Evolutionary conservation across 148 eudicot genomes (phyloP), one percentile per base, ranked within the genome.

Genomic region (Rhododendron simsii): DNA sequence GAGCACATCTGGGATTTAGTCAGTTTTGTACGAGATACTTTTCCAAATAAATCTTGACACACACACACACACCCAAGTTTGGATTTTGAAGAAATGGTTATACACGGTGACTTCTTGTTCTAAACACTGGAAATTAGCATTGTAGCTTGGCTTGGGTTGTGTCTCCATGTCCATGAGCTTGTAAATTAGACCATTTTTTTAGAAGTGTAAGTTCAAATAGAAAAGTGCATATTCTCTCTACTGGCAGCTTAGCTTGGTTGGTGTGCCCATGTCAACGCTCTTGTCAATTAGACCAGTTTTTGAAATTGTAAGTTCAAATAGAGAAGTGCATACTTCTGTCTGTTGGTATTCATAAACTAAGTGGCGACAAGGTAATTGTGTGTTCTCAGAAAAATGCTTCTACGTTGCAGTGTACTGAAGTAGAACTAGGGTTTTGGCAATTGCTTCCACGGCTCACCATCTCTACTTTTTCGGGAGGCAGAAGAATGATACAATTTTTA

Each of bases 341-440:
- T 35, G 15, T 37, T 74, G 78, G 73, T 67, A 11, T 63, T n/a
- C 5, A 18, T 51, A 8, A 81, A 30, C 26, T 5, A 9, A 28
- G n/a, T 14, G 26, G 51, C 75, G 6, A 16, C 73, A 63, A 57
- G 21, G 23, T 63, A n/a, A 63, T n/a, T 67, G 33, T 15, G 1
- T 3, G 73, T 9, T n/a, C 74, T 67, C 30, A 65, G 73, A 26
- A 26, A 11, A 67, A 67, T 44, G 28, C 7, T n/a, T n/a, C 61
- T 41, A 35, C 65, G 13, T 57, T 88, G 86, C 90, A 88, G 90
- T 86, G 87, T 83, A 26, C 81, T 88, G 65, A 88, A 88, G 87
- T 88, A 80, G 85, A 44, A 48, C 51, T 18, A 5, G 81, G 37
- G 20, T 81, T 80, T 39, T 10, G 15, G 41, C 15, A 18, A 30